Base-by-base conservation (phyloP, 768 basidiomycete genomes). In the Astraeus odoratus region DNA sequence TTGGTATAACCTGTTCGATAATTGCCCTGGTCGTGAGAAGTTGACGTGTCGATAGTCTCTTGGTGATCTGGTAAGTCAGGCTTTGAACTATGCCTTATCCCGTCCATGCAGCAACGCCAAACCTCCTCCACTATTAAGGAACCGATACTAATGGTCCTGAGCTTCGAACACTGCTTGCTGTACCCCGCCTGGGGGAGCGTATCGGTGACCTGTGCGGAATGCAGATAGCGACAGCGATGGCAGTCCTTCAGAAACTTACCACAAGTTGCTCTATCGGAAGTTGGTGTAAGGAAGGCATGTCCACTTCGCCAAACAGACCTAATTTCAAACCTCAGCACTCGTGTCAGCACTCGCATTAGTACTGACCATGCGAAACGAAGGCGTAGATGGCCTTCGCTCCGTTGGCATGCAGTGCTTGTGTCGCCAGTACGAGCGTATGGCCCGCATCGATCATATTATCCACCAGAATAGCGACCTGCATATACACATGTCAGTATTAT, bases 371-470 rank as follows among this genome's bases (percentile, higher is more conserved):
- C 36, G 93, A 94, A 44, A 96, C 84, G 30, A 98, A 65, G 2
- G 87, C 93, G 60, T 92, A 81, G 3, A 95, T 81, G 16, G 81
- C 76, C 57, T 77, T 85, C 4, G 93, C 95, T 18, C 96, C 96
- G 48, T 85, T 86, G 56, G 96, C 92, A 39, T 83, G 72, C 37
- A 99, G 72, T n/a, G 90, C 87, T 37, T 78, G 78, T 6, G 81
- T 81, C 10, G 96, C 96, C 12, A 95, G 70, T 10, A 79, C 72
- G 23, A 98, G 73, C 16, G 96, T 98, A 29, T 73, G 76, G 10
- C 94, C 95, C 5, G 90, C 90, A 62, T 99, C 96, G 57, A 96
- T 86, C 95, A 99, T 98, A 60, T 99, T 96, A 63, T 99, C 96
- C 25, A 99, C 90, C 36, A 99, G 76, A 58, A 99, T 90, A 30